A percentile compares a stretch with the other conserved stretches of the same genome.
phyloP scores from a whole-genome alignment of 768 basidiomycete species.

The Cyathus striatus region DNA sequence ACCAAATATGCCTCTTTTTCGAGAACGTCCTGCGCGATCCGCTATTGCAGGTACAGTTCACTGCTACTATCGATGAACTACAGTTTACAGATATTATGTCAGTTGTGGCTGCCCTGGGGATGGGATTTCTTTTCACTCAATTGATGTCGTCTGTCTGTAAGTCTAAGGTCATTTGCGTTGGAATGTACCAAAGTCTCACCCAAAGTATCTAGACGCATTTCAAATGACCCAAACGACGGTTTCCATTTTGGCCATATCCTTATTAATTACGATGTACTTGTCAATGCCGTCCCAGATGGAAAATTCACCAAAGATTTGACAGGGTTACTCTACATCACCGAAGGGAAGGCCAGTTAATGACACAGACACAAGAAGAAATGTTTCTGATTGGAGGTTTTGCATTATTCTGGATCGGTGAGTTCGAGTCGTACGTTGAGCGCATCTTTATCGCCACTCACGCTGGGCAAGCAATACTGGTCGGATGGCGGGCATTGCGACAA shows the following conservation, averaged over 20 bases:
- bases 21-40: conserved; percentile 41
- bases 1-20: conserved; percentile 43
- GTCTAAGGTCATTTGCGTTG: too few species aligned
- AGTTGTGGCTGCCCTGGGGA: too few species aligned
- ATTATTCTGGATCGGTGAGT: conserved; percentile 73
- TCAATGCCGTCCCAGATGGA: not conserved
- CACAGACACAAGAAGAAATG: conserved; percentile 70
- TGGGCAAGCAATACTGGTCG: conserved; percentile 33
- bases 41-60: conserved; percentile 28
- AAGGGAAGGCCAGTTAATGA: conserved; percentile 53
- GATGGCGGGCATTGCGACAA: conserved; percentile 34
- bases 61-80: not conserved
- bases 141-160: conserved; percentile 42
- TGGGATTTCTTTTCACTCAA: conserved; percentile 24
- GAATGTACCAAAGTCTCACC: too few species aligned
- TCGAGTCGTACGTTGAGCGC: too few species aligned
- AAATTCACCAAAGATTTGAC: conserved; percentile 1
- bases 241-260: conserved; percentile 61
- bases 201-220: conserved; percentile 57
- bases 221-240: conserved; percentile 73
- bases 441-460: too few species aligned
- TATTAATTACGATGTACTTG: conserved; percentile 61
- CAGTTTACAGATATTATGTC: not conserved
- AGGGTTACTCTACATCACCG: conserved; percentile 70
- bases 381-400: conserved; percentile 68